Conservation (phyloP, 2,329 filamentous ascomycete species). For the Lasiodiplodia citricola region DNA sequence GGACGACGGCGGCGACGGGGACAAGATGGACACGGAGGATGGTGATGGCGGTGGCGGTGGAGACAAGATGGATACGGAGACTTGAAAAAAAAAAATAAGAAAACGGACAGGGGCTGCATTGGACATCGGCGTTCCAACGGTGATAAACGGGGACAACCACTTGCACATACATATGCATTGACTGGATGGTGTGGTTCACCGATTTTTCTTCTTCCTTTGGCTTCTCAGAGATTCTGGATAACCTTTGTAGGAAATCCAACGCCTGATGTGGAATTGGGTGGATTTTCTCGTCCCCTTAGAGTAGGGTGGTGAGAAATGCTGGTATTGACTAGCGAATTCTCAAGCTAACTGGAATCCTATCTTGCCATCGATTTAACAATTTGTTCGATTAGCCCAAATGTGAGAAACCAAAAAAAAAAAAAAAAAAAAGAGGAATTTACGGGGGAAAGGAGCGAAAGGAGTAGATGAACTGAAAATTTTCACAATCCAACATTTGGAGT, state of each 20-base stretch:
- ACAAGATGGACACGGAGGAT: neutral
- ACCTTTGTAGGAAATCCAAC: neutral
- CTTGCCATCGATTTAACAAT: too few relatives aligned
- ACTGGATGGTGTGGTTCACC: neutral
- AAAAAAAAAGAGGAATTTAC: fast-evolving
- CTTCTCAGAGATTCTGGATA: neutral
- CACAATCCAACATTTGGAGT: too few relatives aligned
- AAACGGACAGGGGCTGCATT: neutral
- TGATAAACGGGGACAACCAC: neutral
- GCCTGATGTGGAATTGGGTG: too few relatives aligned
- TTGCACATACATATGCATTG: neutral
- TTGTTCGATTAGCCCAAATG: too few relatives aligned
- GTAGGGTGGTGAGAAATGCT: too few relatives aligned
- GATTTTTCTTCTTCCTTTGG: neutral
- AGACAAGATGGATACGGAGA: neutral
- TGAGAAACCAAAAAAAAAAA: too few relatives aligned
- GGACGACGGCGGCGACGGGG: neutral
- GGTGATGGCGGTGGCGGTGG: neutral
- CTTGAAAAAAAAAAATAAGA: neutral
- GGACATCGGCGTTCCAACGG: neutral
- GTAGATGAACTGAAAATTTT: too few relatives aligned
- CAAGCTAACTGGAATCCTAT: too few relatives aligned
- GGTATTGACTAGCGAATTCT: too few relatives aligned
- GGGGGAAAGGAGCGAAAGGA: too few relatives aligned
- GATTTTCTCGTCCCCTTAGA: too few relatives aligned